Percentiles rank a stretch among this genome's conserved stretches.
Evolutionary conservation across 768 basidiomycete species (phyloP).

Genomic region (Lactarius evosmus): DNA sequence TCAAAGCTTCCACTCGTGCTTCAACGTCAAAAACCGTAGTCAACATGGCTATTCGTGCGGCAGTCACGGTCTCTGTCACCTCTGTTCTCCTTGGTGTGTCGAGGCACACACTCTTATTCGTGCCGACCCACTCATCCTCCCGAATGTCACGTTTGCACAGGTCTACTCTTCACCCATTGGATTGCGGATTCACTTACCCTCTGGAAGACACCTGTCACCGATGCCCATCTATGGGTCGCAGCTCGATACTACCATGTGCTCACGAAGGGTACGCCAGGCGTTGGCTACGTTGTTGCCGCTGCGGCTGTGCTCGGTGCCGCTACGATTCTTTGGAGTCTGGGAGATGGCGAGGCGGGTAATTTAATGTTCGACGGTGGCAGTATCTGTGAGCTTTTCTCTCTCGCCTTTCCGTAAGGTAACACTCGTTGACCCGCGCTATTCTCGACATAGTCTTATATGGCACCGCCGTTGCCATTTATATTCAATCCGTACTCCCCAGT

Average conservation of each 20-base stretch:
- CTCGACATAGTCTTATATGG: constrained; percentile 63
- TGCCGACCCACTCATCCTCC: constrained; percentile 9
- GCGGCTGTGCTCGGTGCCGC: constrained; percentile 57
- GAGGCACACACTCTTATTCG: background rate
- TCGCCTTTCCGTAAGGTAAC: background rate
- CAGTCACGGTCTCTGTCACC: constrained; percentile 71
- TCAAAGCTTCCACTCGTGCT: background rate
- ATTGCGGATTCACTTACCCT: constrained; percentile 89
- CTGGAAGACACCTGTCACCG: constrained; percentile 83
- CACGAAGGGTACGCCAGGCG: constrained; percentile 56
- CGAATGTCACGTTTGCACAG: constrained; percentile 38
- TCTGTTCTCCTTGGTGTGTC: constrained; percentile 74
- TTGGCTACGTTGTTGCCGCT: constrained; percentile 55
- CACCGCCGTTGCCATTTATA: constrained; percentile 67
- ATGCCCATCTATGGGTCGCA: constrained; percentile 78
- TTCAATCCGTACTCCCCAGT: constrained; percentile 80
- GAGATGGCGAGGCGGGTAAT: constrained; percentile 75
- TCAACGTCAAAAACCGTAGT: background rate
- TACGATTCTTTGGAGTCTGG: constrained; percentile 74
- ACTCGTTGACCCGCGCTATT: constrained; percentile 6
- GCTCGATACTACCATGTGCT: constrained; percentile 80
- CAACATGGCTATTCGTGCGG: constrained; percentile 58
- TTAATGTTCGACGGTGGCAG: constrained; percentile 92
- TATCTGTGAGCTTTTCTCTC: constrained; percentile 56
- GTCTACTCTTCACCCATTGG: constrained; percentile 85